A percentile compares a stretch with the other conserved stretches of the same genome.
These are phyloP conservation scores for Colletotrichum echinochloae DNA, from an alignment of 2,329 filamentous ascomycete species.

Conservation along the genomic window DNA sequence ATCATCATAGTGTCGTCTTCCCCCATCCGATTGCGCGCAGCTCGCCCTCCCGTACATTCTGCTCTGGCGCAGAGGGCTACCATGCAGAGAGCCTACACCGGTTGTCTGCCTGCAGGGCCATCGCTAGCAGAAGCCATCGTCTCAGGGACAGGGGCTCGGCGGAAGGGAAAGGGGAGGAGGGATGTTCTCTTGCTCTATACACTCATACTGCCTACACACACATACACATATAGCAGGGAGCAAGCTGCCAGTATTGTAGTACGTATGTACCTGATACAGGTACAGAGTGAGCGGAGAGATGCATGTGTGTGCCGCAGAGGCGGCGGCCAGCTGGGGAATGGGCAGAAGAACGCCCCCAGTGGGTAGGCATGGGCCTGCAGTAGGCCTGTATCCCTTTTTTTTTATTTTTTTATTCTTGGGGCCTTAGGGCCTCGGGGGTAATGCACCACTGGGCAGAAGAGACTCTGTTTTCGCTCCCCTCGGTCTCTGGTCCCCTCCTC, in stretches of 20 bases:
- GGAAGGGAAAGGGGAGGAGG: slow-evolving; percentile 6
- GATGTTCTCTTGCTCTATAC: no score
- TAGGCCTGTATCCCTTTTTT: background rate
- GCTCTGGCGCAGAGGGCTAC: background rate
- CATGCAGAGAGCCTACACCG: background rate
- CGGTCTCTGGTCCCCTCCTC: background rate
- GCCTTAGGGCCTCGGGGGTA: no score
- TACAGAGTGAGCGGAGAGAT: background rate
- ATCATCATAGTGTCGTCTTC: background rate
- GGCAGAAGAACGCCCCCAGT: background rate
- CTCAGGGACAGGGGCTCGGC: slow-evolving; percentile 23
- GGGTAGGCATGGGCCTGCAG: background rate
- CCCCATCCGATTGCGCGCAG: no score
- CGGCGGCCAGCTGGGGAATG: background rate
- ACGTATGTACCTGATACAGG: no score
- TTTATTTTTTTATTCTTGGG: no score
- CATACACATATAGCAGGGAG: no score
- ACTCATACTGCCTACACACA: no score
- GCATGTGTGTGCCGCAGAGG: background rate
- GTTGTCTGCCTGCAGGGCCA: slow-evolving; percentile 13
- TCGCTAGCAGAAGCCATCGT: slow-evolving; percentile 17
- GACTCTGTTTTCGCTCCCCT: background rate
- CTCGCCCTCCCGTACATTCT: no score
- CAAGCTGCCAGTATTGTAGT: no score
- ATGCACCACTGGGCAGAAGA: no score